Base-by-base conservation (phyloP, 345 rosid genomes). In the Reutealis trisperma region DNA sequence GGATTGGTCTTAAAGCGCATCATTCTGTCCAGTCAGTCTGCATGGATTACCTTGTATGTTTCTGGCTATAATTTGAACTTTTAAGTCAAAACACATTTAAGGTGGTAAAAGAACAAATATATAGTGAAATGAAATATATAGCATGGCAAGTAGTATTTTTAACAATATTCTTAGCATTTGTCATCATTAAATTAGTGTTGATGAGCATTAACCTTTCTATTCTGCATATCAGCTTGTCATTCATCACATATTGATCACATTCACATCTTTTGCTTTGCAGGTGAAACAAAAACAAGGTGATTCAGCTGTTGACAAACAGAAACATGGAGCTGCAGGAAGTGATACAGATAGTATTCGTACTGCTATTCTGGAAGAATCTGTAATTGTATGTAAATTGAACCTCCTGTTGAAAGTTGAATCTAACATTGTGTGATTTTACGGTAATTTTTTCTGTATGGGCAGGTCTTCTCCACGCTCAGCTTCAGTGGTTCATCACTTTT, bases 381-480 rank as follows among this genome's bases (percentile, higher is more conserved):
- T 87, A 9, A 91, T 96, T 83, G 98, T 96, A 88, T 59, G 90
- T 72, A 64, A 77, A 61, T 74, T 78, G 71, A 67, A 34, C 77
- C 45, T 74, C 75, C 22, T 57, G 63, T 63, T 79, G 68, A 44
- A 52, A 52, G 59, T 79, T 41, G 79, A 55, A 70, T 72, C 47
- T 62, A 73, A 32, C 16, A 30, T 77, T 42, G 12, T 52, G 64
- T 78, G 67, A 54, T 32, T 55, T 52, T 44, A n/a, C 42, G 44
- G 67, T 76, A 72, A 60, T 63, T 76, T 85, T 85, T 58, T 68
- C 65, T 78, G 71, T 73, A 71, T 76, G 76, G 81, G 76, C 86
- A 93, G 98, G 98, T 96, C 49, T 96, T 89, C 72, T 87, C 95
- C 76, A 96, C 98, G 66, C 97, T 96, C 75, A 93, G 99, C 85